phyloP scores from a whole-genome alignment of 1,284 basidiomycete species.

The Ceratobasidium sp. region DNA sequence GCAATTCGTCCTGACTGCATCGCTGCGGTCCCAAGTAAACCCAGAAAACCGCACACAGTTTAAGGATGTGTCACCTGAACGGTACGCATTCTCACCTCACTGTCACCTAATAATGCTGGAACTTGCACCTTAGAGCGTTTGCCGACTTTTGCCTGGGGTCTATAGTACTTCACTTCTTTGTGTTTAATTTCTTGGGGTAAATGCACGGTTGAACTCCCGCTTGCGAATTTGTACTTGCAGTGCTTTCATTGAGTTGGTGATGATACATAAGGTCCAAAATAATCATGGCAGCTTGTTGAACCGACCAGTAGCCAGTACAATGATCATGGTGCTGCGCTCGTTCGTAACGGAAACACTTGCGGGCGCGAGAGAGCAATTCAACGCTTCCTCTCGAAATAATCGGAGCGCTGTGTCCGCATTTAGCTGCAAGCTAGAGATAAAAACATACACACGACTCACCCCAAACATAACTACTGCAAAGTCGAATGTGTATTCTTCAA shows the following conservation, averaged over 20 bases:
- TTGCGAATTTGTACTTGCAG: not conserved
- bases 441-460: slow-evolving; percentile 59
- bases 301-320: slow-evolving; percentile 15
- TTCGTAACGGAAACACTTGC: not conserved
- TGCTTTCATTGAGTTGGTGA: slow-evolving; percentile 37
- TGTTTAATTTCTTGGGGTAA: slow-evolving; percentile 94
- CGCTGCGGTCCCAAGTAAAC: slow-evolving; percentile 91
- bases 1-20: slow-evolving; percentile 95
- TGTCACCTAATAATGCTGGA: slow-evolving; percentile 12
- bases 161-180: slow-evolving; percentile 96
- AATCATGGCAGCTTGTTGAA: slow-evolving; percentile 8
- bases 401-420: slow-evolving; percentile 65
- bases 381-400: slow-evolving; percentile 72
- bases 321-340: not conserved
- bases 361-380: slow-evolving; percentile 46
- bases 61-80: slow-evolving; percentile 92
- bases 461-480: slow-evolving; percentile 83
- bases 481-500: slow-evolving; percentile 77
- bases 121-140: slow-evolving; percentile 76
- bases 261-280: slow-evolving; percentile 17
- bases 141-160: slow-evolving; percentile 96
- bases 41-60: slow-evolving; percentile 83
- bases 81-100: slow-evolving; percentile 65
- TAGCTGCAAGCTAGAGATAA: slow-evolving; percentile 48
- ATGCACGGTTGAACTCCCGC: slow-evolving; percentile 10